phyloP scores from a whole-genome alignment of 75 land plant species.

The Chamaecyparis obtusa region DNA sequence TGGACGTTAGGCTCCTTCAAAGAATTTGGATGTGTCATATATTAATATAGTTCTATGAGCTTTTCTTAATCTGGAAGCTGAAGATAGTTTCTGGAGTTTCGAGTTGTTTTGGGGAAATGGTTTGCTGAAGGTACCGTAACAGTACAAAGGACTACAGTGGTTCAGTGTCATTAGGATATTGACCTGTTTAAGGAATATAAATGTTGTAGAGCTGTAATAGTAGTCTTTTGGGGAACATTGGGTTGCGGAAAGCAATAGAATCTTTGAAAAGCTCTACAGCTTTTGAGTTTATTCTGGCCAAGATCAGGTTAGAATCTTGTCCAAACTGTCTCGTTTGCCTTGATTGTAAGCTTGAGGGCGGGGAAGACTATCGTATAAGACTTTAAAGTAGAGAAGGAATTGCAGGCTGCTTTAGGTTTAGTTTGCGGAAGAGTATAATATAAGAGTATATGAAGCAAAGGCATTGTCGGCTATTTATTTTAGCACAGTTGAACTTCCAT shows the following conservation, averaged over 20 bases:
- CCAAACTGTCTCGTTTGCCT: neutral
- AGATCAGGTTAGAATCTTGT: neutral
- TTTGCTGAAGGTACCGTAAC: neutral
- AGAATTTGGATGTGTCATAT: neutral
- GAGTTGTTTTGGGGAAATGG: neutral
- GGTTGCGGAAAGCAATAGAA: neutral
- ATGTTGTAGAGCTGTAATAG: neutral
- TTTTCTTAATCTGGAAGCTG: neutral
- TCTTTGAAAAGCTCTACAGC: neutral
- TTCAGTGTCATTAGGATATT: neutral
- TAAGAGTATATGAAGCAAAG: neutral
- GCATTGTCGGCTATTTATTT: neutral
- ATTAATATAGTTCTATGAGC: neutral
- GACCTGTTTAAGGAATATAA: neutral
- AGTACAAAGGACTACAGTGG: neutral
- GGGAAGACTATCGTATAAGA: neutral
- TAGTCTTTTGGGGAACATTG: neutral
- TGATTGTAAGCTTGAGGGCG: neutral
- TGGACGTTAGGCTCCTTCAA: neutral
- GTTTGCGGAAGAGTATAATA: neutral
- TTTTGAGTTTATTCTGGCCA: neutral
- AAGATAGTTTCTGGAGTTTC: neutral
- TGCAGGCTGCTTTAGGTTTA: neutral
- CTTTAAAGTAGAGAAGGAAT: neutral
- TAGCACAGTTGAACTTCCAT: neutral